Evolutionary conservation across 2,329 filamentous ascomycete genomes (phyloP).

Genomic region (Fonsecaea erecta): DNA sequence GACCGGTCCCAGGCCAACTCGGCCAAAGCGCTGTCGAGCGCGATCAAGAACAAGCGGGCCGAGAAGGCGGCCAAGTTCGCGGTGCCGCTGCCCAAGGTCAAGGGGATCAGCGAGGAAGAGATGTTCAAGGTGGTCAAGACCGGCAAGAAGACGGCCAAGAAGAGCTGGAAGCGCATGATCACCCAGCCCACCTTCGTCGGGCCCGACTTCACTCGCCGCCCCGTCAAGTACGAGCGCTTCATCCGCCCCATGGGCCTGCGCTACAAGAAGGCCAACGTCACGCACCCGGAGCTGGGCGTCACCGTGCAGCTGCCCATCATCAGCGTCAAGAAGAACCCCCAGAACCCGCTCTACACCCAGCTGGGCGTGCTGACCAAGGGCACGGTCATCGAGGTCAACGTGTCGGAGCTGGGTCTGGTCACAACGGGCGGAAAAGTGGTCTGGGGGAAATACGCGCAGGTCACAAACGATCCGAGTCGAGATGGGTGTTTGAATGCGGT

Average conservation of each 20-base stretch:
- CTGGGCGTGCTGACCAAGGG: constrained; percentile 87
- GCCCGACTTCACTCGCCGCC: constrained; percentile 82
- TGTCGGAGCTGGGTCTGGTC: constrained; percentile 86
- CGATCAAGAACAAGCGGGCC: constrained; percentile 92
- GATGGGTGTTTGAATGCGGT: constrained; percentile 66
- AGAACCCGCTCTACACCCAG: constrained; percentile 89
- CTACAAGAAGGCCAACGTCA: constrained; percentile 78
- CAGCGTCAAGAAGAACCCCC: constrained; percentile 81
- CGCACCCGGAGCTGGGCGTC: constrained; percentile 77
- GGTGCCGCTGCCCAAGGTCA: constrained; percentile 91
- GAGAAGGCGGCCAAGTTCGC: constrained; percentile 94
- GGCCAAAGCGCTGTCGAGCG: constrained; percentile 75
- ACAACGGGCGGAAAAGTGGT: constrained; percentile 91
- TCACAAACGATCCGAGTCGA: constrained; percentile 62
- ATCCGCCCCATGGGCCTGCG: constrained; percentile 77
- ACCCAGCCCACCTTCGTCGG: constrained; percentile 90
- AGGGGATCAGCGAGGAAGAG: constrained; percentile 92
- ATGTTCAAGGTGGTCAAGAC: constrained; percentile 98
- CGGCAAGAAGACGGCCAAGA: constrained; percentile 89
- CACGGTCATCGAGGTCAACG: constrained; percentile 87
- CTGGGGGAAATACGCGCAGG: constrained; percentile 82
- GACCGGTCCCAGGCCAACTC: constrained; percentile 74
- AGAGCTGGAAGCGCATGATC: constrained; percentile 69
- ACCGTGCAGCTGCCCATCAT: constrained; percentile 86
- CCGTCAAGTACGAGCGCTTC: constrained; percentile 76